Percentiles rank a stretch among this genome's conserved stretches.
Conservation (phyloP, 108 stramenopile genomes). For the Nitzschia sp. region DNA sequence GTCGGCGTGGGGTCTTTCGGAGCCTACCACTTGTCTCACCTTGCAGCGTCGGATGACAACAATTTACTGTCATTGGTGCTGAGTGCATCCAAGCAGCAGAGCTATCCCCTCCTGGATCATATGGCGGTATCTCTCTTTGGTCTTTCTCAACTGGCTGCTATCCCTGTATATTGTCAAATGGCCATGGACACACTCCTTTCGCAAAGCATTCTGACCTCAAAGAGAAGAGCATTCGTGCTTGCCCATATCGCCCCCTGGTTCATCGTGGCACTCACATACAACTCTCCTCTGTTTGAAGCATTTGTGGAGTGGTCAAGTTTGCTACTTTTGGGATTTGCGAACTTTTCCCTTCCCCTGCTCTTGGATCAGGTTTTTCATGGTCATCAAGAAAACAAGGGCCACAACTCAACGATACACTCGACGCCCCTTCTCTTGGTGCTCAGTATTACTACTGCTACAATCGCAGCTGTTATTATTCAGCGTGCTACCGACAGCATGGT, state of each 20-base stretch:
- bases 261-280: conserved; percentile 12
- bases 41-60: not conserved
- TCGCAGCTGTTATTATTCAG: conserved; percentile 12
- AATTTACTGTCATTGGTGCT: conserved; percentile 15
- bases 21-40: not conserved
- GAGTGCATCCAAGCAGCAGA: not conserved
- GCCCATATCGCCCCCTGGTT: conserved; percentile 4
- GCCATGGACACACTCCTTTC: conserved; percentile 4
- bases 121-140: conserved; percentile 9
- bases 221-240: not conserved
- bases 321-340: conserved; percentile 16
- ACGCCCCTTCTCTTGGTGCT: not conserved
- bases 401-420: not conserved
- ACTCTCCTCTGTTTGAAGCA: conserved; percentile 19
- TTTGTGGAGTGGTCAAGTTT: conserved; percentile 24
- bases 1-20: not conserved
- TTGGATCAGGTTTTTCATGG: conserved; percentile 8
- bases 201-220: not conserved
- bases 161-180: conserved; percentile 15
- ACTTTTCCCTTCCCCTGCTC: conserved; percentile 6
- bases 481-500: not conserved
- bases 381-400: not conserved
- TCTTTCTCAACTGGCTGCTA: conserved; percentile 12
- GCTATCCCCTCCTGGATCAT: not conserved
- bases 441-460: conserved; percentile 3